Evolutionary conservation across 2,329 filamentous ascomycete species (phyloP).

Genomic region (Colletotrichum sp.): DNA sequence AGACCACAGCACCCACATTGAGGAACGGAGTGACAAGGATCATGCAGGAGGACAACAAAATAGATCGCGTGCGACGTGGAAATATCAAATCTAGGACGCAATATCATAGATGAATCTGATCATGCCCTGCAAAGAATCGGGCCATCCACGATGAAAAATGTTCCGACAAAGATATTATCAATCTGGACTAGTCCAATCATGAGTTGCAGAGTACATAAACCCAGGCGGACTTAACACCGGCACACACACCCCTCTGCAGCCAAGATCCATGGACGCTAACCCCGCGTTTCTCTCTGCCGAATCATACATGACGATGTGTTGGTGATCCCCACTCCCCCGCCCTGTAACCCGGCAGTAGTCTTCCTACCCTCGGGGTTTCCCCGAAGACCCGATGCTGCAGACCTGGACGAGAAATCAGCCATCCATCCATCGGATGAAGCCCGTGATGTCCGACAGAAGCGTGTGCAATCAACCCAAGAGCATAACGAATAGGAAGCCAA

Average conservation of each 20-base stretch:
- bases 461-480: background rate
- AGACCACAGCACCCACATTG: background rate
- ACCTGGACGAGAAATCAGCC: background rate
- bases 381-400: background rate
- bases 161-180: background rate
- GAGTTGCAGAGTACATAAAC: background rate
- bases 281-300: background rate
- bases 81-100: background rate
- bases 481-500: background rate
- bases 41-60: rapidly evolving
- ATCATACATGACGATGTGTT: background rate
- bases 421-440: background rate
- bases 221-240: background rate
- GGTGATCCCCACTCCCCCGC: background rate
- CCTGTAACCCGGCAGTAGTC: background rate
- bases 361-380: background rate
- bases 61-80: background rate
- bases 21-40: background rate
- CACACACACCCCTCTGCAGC: background rate
- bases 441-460: background rate
- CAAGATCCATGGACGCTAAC: background rate
- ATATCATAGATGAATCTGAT: background rate
- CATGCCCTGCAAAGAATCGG: background rate
- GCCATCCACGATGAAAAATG: background rate
- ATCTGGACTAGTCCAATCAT: background rate